Conservation (phyloP, 129 eudicot genomes). For the Heracleum sosnowskyi region DNA sequence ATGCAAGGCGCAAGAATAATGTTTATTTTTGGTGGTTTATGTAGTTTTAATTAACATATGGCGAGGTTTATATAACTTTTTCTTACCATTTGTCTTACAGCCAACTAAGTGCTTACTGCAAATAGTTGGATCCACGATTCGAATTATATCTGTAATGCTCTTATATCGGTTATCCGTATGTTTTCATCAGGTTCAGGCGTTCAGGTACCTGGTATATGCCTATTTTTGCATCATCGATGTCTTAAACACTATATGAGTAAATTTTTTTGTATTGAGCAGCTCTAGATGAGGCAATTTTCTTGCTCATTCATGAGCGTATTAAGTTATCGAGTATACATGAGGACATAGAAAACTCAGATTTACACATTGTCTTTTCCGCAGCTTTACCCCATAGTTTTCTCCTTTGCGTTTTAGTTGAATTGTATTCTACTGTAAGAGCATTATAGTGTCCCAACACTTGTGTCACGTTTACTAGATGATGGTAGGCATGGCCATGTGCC, state of each 20-base stretch:
- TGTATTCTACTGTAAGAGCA: background rate
- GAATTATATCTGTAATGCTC: too few relatives aligned
- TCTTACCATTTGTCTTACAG: background rate
- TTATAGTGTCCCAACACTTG: background rate
- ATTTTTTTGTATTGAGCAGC: background rate
- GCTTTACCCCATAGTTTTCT: background rate
- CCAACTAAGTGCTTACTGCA: background rate
- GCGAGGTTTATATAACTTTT: background rate
- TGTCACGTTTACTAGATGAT: background rate
- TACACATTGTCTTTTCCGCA: too few relatives aligned
- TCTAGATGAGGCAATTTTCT: background rate
- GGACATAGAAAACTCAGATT: background rate
- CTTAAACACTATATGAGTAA: background rate
- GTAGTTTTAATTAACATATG: background rate
- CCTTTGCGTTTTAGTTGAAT: background rate
- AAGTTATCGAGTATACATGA: background rate
- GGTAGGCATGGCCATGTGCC: background rate
- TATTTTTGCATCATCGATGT: background rate
- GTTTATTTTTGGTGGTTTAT: background rate
- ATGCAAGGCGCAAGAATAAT: background rate
- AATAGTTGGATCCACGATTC: too few relatives aligned
- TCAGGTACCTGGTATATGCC: background rate
- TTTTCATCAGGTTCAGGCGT: conserved; percentile 2
- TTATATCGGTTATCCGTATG: background rate
- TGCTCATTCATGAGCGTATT: background rate